Base-by-base conservation (phyloP, 2,329 filamentous ascomycete species). In the Myriosclerotinia duriaeana region DNA sequence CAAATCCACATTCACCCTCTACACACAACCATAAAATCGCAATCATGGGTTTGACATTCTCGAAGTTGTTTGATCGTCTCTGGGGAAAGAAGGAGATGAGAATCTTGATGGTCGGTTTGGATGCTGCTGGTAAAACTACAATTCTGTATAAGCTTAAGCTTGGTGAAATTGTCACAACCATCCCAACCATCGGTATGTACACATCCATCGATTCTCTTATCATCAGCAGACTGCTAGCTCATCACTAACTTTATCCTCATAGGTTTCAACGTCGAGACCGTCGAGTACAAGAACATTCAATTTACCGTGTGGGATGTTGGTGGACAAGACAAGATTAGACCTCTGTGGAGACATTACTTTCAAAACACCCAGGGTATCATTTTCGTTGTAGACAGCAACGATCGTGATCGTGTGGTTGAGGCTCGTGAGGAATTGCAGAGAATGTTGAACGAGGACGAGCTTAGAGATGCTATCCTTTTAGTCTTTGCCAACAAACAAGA, bases 71-170 rank as follows among this genome's bases (percentile, higher is more conserved):
- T 81, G 92, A 96, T 80, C 89, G 90, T 84, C 87, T 98, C 81
- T 97, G 92, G 90, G 93, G 94, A 78, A 97, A 97, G 90, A 98
- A 98, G 89, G 95, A 99, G 89, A 99, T 99, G 95, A 89, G 95
- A 86, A 97, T 99, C 85, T 83, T 99, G 82, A 99, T 99, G 95
- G 93, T 99, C 77, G 95, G 95, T 87, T 89, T 99, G 78, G 95
- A 99, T 82, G 95, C 95, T 77, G 95, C 95, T 81, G 95, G 95
- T 90, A 99, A 99, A 88, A 99, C 95, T 78, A 99, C 95, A 76
- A 99, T 99, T 79, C 89, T 99, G 76, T 99, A 99, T 86, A 99
- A 99, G 88, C 89, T 99, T 81, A 99, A 99, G 88, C 91, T 99
- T 78, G 94, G 95, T 83, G 91, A 97, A 86, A 95, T 96, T 79